Percentiles rank a stretch among this genome's conserved stretches.
Evolutionary conservation across 1,284 basidiomycete species (phyloP).

Genomic region (Ceratobasidium sp.): DNA sequence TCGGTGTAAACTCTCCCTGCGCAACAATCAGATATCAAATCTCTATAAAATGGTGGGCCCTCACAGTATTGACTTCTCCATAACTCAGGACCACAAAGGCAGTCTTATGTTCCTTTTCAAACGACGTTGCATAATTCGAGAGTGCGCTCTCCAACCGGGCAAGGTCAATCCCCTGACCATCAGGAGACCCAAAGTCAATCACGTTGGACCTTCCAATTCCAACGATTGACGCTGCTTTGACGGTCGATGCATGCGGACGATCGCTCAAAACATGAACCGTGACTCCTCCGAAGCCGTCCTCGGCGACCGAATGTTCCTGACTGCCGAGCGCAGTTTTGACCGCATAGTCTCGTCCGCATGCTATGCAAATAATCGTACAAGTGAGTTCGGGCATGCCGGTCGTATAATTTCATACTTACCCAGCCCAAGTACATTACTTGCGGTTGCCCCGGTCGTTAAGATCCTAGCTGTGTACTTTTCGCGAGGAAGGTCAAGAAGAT

Average conservation of each 20-base stretch:
- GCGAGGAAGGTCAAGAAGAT: slow-evolving; percentile 58
- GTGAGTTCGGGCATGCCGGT: background rate
- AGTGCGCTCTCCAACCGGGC: slow-evolving; percentile 54
- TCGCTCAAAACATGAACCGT: slow-evolving; percentile 60
- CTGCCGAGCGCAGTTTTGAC: slow-evolving; percentile 53
- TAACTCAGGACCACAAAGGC: slow-evolving; percentile 60
- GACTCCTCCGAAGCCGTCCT: slow-evolving; percentile 58
- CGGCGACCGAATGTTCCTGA: slow-evolving; percentile 58
- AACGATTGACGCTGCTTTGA: slow-evolving; percentile 62
- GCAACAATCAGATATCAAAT: background rate
- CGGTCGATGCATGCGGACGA: slow-evolving; percentile 63
- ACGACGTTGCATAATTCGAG: slow-evolving; percentile 17
- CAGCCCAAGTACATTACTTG: slow-evolving; percentile 64
- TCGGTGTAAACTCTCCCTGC: slow-evolving; percentile 58
- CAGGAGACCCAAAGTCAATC: slow-evolving; percentile 55
- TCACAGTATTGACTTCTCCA: slow-evolving; percentile 66
- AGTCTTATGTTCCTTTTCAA: slow-evolving; percentile 4
- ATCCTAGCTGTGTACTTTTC: slow-evolving; percentile 59
- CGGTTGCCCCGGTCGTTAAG: slow-evolving; percentile 65
- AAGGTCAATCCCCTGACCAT: slow-evolving; percentile 58
- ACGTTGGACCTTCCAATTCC: slow-evolving; percentile 62
- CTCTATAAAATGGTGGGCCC: too few species aligned
- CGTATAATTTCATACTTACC: slow-evolving; percentile 52
- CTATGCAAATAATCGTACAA: slow-evolving; percentile 52
- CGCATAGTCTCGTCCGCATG: slow-evolving; percentile 57